phyloP scores from a whole-genome alignment of 371 early-diverging fungal genomes.

The Mucor piriformis region DNA sequence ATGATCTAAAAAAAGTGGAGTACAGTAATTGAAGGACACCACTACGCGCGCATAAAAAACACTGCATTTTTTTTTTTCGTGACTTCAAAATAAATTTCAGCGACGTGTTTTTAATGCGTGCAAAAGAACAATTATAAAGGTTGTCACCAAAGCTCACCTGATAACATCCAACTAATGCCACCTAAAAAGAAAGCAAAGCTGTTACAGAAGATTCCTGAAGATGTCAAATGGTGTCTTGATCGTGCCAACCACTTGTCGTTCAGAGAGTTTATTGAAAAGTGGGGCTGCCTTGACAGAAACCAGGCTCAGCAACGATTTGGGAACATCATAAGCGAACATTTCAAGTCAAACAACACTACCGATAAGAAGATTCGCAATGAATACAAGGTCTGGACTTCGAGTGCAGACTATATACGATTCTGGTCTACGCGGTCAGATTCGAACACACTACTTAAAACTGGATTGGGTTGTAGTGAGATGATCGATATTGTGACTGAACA shows the following conservation, averaged over 20 bases:
- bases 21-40: too few relatives aligned
- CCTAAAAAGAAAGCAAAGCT: neutral
- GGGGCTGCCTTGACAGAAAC: slow-evolving; percentile 19
- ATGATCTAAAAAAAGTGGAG: too few relatives aligned
- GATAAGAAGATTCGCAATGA: slow-evolving; percentile 20
- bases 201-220: slow-evolving; percentile 15
- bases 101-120: too few relatives aligned
- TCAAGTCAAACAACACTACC: slow-evolving; percentile 17
- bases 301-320: slow-evolving; percentile 12
- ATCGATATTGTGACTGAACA: slow-evolving; percentile 28
- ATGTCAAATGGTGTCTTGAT: slow-evolving; percentile 32
- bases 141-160: too few relatives aligned
- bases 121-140: too few relatives aligned
- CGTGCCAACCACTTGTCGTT: slow-evolving; percentile 19
- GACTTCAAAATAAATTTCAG: too few relatives aligned
- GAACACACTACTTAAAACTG: slow-evolving; percentile 23
- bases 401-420: slow-evolving; percentile 28
- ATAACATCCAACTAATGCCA: neutral
- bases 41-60: too few relatives aligned
- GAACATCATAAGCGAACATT: slow-evolving; percentile 22
- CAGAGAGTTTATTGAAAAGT: slow-evolving; percentile 29
- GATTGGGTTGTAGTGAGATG: slow-evolving; percentile 21
- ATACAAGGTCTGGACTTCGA: slow-evolving; percentile 21
- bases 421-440: slow-evolving; percentile 21
- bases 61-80: too few relatives aligned